phyloP scores from a whole-genome alignment of 202 grass and related monocot species.

The Hordeum pubiflorum region DNA sequence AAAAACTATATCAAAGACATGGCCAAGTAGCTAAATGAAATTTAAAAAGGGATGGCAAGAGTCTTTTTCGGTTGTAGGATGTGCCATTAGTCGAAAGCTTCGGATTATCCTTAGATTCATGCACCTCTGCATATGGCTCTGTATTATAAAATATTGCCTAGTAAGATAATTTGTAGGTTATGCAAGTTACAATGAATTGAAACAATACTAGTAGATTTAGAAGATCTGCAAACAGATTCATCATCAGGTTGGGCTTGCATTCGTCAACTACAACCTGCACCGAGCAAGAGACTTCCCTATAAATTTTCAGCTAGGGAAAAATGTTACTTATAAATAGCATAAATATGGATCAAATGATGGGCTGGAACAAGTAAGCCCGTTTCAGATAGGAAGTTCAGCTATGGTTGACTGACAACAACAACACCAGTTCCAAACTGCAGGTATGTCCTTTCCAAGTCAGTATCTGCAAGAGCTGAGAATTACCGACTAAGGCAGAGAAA shows the following conservation, averaged over 20 bases:
- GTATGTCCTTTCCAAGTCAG: neutral
- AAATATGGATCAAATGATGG: neutral
- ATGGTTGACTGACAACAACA: neutral
- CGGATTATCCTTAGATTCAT: neutral
- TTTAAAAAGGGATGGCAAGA: neutral
- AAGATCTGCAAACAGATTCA: neutral
- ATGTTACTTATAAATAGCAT: neutral
- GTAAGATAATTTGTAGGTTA: neutral
- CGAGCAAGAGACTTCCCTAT: neutral
- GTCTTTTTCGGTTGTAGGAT: neutral
- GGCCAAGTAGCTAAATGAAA: neutral
- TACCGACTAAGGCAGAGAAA: neutral
- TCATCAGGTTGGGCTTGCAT: neutral
- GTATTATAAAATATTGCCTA: neutral
- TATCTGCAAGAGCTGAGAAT: neutral
- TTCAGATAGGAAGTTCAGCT: neutral
- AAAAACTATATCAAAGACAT: conserved; percentile 6
- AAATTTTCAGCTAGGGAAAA: neutral
- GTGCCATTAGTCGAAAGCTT: neutral
- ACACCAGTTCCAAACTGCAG: neutral
- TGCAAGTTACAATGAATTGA: neutral
- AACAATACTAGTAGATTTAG: neutral
- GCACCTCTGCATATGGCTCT: neutral
- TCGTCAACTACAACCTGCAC: neutral
- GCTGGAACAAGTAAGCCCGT: neutral